Conservation (phyloP, 805 yeast genomes). For the Zygosaccharomyces lentus region DNA sequence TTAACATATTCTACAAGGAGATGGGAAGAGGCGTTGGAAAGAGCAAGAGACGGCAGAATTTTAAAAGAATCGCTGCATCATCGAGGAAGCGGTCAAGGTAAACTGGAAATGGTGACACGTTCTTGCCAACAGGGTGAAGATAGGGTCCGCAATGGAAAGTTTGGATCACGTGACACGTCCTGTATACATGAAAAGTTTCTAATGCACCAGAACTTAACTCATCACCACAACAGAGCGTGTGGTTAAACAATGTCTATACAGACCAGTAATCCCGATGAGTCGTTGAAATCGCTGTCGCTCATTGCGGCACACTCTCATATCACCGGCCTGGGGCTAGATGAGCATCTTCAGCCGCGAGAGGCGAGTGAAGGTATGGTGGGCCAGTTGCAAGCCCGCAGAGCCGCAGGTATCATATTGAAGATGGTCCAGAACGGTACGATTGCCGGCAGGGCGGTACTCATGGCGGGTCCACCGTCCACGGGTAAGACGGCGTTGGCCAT, state of each 20-base stretch:
- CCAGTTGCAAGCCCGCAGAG: constrained; percentile 88
- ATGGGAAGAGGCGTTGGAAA: background rate
- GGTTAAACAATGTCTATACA: constrained; percentile 38
- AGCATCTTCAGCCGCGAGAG: constrained; percentile 75
- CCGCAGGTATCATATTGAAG: constrained; percentile 90
- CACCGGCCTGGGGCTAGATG: constrained; percentile 94
- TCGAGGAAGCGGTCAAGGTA: too few relatives aligned
- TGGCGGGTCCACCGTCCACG: constrained; percentile 98
- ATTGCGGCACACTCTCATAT: constrained; percentile 99
- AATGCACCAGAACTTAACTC: background rate
- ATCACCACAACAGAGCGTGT: constrained; percentile 1
- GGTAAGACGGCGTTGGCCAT: constrained; percentile 98
- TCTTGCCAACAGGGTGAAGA: too few relatives aligned
- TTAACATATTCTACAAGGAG: background rate
- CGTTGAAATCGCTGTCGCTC: constrained; percentile 61
- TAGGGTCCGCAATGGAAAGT: background rate
- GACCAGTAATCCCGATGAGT: constrained; percentile 38
- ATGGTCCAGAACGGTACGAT: constrained; percentile 92
- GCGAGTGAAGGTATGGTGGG: constrained; percentile 96
- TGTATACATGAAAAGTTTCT: constrained; percentile 4
- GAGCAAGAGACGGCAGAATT: too few relatives aligned
- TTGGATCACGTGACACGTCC: background rate
- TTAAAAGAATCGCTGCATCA: too few relatives aligned
- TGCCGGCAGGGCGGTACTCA: constrained; percentile 92
- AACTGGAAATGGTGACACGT: too few relatives aligned